Base-by-base conservation (phyloP, 352 stramenopile species). In the Phytophthora multivora region DNA sequence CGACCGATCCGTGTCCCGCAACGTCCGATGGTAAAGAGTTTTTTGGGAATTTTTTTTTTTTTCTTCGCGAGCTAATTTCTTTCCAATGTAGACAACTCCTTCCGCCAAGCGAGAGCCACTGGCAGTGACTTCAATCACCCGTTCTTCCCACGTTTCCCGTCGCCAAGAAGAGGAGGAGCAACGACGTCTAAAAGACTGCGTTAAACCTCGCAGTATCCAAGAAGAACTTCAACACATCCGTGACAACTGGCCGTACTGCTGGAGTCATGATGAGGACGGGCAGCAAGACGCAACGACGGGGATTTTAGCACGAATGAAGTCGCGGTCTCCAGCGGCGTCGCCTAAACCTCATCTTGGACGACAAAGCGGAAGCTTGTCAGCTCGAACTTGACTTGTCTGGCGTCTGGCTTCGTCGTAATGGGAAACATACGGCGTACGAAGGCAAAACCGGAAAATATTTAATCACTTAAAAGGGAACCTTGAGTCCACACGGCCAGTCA, bases 211-310 rank as follows among this genome's bases (percentile, higher is more conserved):
- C 25, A 68, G 55, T 55, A 63, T 87, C 26, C 71, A 80, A 4
- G 63, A 78, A 28, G 68, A 89, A 45, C 63, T 94, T 49, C 69
- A 74, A 10, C 75, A 63, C 38, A 90, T 94, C 55, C 83, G 85
- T 12, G 67, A 77, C 40, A 82, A 71, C 11, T 94, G 83, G 85
- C 83, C 83, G 11, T 85, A 90, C 58, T 69, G 76, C 11, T 89
- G 83, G 83, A 55, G 52, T 40, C 61, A 82, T 25, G 59, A 69
- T 19, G 52, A 71, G 13, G 53, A 74, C 16, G 50, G 57, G 16
- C 26, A 33, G 19, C 41, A 48, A 26, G 30, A 59, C n/a, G 18
- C 21, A 47, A 41, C 51, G 5, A 58, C n/a, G 7, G 39, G 35
- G 23, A 46, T 42, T 30, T 30, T 33, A 11, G n/a, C 41, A 5